These are phyloP conservation scores for Capsella rubella DNA, from an alignment of 441 rosid genomes.

Conservation along the genomic window DNA sequence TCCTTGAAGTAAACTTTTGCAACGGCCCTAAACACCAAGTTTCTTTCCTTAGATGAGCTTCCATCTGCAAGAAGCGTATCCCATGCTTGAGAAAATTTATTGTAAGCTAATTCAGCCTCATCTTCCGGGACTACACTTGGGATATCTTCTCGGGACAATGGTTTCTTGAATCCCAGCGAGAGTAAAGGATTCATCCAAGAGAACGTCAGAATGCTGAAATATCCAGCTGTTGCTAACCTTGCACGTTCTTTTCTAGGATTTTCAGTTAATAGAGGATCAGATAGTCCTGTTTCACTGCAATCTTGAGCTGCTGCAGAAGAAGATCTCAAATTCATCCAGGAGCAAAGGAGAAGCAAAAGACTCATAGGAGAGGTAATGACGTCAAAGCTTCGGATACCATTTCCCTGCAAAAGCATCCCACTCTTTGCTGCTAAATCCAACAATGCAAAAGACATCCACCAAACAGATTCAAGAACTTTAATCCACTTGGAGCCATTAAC, in stretches of 20 bases:
- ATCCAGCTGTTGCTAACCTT: slow-evolving; percentile 51
- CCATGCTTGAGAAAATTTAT: slow-evolving; percentile 67
- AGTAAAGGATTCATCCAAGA: slow-evolving; percentile 87
- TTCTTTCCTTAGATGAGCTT: slow-evolving; percentile 46
- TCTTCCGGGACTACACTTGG: slow-evolving; percentile 71
- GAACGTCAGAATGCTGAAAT: slow-evolving; percentile 67
- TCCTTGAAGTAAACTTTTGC: slow-evolving; percentile 67
- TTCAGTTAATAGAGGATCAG: slow-evolving; percentile 56
- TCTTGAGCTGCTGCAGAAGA: slow-evolving; percentile 38
- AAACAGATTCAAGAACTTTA: slow-evolving; percentile 48
- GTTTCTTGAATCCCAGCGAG: slow-evolving; percentile 64
- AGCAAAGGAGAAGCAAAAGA: slow-evolving; percentile 63
- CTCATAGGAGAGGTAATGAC: slow-evolving; percentile 55
- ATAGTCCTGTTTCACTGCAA: slow-evolving; percentile 42
- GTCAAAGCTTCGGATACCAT: slow-evolving; percentile 49
- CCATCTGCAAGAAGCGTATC: slow-evolving; percentile 51
- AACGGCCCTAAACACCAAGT: slow-evolving; percentile 64
- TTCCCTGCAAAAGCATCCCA: slow-evolving; percentile 45
- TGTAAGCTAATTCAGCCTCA: slow-evolving; percentile 66
- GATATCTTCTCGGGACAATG: slow-evolving; percentile 65
- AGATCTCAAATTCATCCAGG: slow-evolving; percentile 49
- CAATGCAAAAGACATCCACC: slow-evolving; percentile 73
- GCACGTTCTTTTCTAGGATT: slow-evolving; percentile 43
- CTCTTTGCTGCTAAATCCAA: slow-evolving; percentile 58
- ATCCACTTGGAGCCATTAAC: slow-evolving; percentile 52